Base-by-base conservation (phyloP, 2,329 filamentous ascomycete genomes). In the Fonsecaea multimorphosa region DNA sequence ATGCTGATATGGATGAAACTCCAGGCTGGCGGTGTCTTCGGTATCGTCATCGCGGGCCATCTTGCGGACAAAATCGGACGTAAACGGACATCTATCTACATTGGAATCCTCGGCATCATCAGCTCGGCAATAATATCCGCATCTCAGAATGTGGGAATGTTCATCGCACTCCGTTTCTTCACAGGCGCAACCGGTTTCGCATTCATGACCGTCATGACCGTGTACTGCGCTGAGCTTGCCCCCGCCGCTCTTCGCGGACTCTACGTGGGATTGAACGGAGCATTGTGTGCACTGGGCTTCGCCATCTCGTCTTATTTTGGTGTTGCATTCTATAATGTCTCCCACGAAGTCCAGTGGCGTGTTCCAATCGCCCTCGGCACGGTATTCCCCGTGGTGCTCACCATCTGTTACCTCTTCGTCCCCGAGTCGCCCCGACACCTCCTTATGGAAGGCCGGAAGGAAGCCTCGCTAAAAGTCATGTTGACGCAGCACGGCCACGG, bases 21-120 rank as follows among this genome's bases (percentile, higher is more conserved):
- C 2, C 77, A 77, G 24, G 80, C 79, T 6, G 79, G 80, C 8
- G 77, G 74, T 22, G 74, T 74, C 46, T 65, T 77, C 14, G 79
- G 76, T 5, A 60, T 64, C 31, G 40, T 58, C 16, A 38, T 31
- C 5, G 27, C 12, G 16, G 44, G 22, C 22, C 27, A 36, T 16
- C 16, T 59, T 11, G 49, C 49, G n/a, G 61, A 64, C 24, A 58
- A 74, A 75, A 12, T 80, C 79, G 79, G 72, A 67, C 12, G 75
- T 75, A 11, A 77, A 79, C 58, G 69, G 69, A 44, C 73, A 73
- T 53, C 74, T 76, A 73, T 76, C 64, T 51, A 77, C 7, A 76
- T 76, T 6, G 73, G 72, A 12, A 58, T 74, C 0, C 68, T 81
- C 19, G 63, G 78, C 9, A 75, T 78, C 49, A 60, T 82, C 38